Evolutionary conservation across 2,329 filamentous ascomycete species (phyloP), one percentile per base, ranked within the genome.

Genomic region (Paracoccidioides lutzii): DNA sequence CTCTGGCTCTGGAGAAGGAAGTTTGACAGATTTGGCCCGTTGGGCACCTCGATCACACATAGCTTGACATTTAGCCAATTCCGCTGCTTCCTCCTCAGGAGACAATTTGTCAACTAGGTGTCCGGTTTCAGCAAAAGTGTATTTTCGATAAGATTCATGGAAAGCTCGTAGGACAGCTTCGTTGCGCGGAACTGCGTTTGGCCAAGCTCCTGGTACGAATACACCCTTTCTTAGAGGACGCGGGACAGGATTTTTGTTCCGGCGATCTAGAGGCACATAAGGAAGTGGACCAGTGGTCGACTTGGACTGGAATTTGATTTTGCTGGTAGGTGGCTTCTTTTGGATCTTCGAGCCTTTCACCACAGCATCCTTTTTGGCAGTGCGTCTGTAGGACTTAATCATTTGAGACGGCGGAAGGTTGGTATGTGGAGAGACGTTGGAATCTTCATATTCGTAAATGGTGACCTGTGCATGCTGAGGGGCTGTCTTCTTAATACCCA

Each of bases 321-420:
- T 52, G 10, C 22, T 14, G 33, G 5, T 37, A 8, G 8, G 37
- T 30, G 14, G 32, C 15, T 15, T 42, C 35, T 52, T 52, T n/a
- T 30, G 38, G 10, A 52, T 22, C 35, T 42, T 52, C n/a, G 49
- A 38, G 6, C 49, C 38, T 52, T 52, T 52, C 14, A 33, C 38
- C 3, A 60, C 55, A 49, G 58, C 60, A 37, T 59, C 59, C 35
- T 54, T 54, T 43, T 40, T 41, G 28, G 52, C 15, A 14, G 28
- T 54, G 15, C 3, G 28, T 42, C 35, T 30, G 22, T 42, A 52
- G 6, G 37, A 41, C 10, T 42, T 8, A 10, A 52, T 41, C 10
- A 41, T 28, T 5, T 15, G 6, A 2, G 49, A 52, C 15, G 38
- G 28, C n/a, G 22, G 49, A 15, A 54, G 33, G 35, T 37, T 2